Evolutionary conservation across 768 basidiomycete genomes (phyloP), one percentile per base, ranked within the genome.

Genomic region (Amanita molliuscula): DNA sequence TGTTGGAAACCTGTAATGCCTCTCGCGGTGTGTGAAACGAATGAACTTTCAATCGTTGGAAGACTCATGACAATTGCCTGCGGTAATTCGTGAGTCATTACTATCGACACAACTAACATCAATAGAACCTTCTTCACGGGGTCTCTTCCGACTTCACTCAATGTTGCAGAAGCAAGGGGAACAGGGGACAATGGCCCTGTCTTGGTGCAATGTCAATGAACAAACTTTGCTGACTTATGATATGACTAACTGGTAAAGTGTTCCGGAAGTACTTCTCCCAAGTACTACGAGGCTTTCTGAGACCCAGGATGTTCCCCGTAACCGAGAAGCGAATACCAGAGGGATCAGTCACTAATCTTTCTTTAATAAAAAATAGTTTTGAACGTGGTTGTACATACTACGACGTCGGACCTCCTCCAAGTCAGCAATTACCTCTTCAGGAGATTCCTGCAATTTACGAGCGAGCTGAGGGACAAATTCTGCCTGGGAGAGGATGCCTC

Each of bases 1-100:
- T 95, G 84, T 48, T 79, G 66, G 62, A 85, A 93, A 21, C 90
- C 88, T 60, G 74, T 71, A 34, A 93, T 82, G 25, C 84, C 82
- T 61, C 84, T 89, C 0, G 88, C 76, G 6, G 80, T 82, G 61
- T 92, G 84, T 8, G 72, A 78, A 16, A 80, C 85, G 63, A 82
- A 98, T 2, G 89, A 86, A 58, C 91, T 95, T 67, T 99, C 96
- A 54, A 97, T 95, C 3, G 91, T 92, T 1, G 93, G 85, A 51
- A 98, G 76, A 53, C 88, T 83, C 65, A 94, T 84, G 20, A 98
- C 76, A 25, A 91, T 74, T 23, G 86, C 88, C 87, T 92, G 40
- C 11, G 36, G 50, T 34, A 23, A 34, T 40, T 48, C 52, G 45
- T 56, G n/a, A 57, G 41, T 56, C 7, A 40, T 5, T 37, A 11